Base-by-base conservation (phyloP, 2,329 filamentous ascomycete species). In the Metarhizium rileyi region DNA sequence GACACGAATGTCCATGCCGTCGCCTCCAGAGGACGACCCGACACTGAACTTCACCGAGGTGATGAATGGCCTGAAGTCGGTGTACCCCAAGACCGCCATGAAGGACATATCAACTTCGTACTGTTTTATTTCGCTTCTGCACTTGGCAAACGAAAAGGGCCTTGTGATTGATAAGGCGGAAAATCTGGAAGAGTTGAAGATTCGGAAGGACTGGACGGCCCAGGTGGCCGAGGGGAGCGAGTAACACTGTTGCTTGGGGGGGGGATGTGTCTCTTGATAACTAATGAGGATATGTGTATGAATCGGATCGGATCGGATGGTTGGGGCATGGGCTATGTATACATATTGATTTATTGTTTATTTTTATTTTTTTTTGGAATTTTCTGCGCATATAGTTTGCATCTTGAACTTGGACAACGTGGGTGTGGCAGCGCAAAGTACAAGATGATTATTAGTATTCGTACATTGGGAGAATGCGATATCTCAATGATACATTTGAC, bases 111-210 rank as follows among this genome's bases (percentile, higher is more conserved):
- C 90, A 33, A 98, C 93, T 0, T 94, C 80, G 55, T 85, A 72
- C 68, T 95, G 93, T 65, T 98, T 97, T 70, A 98, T 98, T 61
- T 94, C 87, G 60, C 70, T 95, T 51, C 71, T 96, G 56, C 90
- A 96, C 68, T 65, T 96, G 60, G 90, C 90, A 52, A 96, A 96
- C 68, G 90, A 96, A 63, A 91, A 94, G 70, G 90, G 90, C 0
- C 72, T 96, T 36, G 75, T 86, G 23, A 86, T 96, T 54, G 78
- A 86, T 56, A 80, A 80, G 58, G 76, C 76, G 10, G 69, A 72
- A 40, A 78, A 75, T 44, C 66, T 84, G 49, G 72, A 70, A 47
- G 81, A 84, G 59, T 67, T 84, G 53, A 71, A 75, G 45, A 84
- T 84, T 52, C 72, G 73, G 53, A 82, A 76, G 64, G 81, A 84